phyloP scores from a whole-genome alignment of 225 moss, liverwort and hornwort species.

The Sphagnum contortum region DNA sequence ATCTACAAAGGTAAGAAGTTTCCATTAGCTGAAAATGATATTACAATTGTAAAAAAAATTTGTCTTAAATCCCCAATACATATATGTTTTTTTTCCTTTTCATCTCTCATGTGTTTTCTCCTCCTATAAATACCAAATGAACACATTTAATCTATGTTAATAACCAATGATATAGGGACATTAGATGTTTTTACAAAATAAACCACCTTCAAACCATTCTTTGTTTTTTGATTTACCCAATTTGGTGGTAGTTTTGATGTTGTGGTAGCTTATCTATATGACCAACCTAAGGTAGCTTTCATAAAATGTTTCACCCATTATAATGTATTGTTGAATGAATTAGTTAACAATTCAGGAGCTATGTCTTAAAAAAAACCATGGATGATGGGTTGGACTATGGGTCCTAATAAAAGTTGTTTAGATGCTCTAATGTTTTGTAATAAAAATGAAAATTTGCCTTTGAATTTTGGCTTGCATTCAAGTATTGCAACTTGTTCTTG shows the following conservation, averaged over 20 bases:
- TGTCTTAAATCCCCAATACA: background rate
- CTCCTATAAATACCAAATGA: background rate
- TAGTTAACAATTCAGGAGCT: too few relatives aligned
- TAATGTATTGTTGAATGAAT: background rate
- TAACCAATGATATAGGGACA: background rate
- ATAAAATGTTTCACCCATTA: background rate
- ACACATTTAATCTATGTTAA: background rate
- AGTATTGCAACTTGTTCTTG: background rate
- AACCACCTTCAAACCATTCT: background rate
- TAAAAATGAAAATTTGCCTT: background rate
- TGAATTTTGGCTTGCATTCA: background rate
- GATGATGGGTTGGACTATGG: background rate
- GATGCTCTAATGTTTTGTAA: background rate
- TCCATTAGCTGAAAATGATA: background rate
- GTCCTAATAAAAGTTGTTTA: background rate
- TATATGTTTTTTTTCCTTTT: background rate
- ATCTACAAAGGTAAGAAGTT: background rate
- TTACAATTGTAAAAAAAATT: background rate
- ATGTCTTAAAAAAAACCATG: background rate
- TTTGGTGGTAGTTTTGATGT: background rate
- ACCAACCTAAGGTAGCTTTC: background rate
- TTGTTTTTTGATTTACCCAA: background rate
- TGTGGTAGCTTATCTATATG: background rate
- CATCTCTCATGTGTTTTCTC: background rate
- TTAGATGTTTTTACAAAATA: background rate